Conservation (phyloP, 345 rosid genomes). For the Pistacia vera region DNA sequence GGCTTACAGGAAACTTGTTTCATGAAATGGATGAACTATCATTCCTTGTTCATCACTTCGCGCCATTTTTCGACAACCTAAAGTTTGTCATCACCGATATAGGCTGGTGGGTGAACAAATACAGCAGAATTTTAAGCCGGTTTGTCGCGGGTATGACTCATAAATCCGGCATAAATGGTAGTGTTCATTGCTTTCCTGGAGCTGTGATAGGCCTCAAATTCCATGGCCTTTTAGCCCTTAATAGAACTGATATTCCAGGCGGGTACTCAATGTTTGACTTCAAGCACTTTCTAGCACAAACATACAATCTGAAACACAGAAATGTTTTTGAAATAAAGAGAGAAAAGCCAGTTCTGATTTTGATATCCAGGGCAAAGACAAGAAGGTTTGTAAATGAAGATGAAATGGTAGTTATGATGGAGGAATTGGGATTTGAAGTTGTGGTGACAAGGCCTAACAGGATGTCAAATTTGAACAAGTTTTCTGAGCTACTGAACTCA, state of each 20-base stretch:
- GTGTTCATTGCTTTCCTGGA: constrained; percentile 48
- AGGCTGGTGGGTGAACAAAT: constrained; percentile 40
- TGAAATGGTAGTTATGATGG: constrained; percentile 31
- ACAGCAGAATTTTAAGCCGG: constrained; percentile 22
- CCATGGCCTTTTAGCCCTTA: constrained; percentile 31
- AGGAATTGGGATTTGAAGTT: constrained; percentile 39
- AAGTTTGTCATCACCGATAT: constrained; percentile 38
- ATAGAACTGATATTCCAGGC: constrained; percentile 23
- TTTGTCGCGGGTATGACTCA: constrained; percentile 28
- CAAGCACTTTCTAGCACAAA: constrained; percentile 34
- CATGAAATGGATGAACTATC: constrained; percentile 45
- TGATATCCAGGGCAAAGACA: constrained; percentile 31
- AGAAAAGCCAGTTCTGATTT: constrained; percentile 30
- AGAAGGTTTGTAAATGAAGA: constrained; percentile 38
- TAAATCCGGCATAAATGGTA: constrained; percentile 27
- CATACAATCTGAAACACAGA: constrained; percentile 30
- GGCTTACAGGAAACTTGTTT: constrained; percentile 40
- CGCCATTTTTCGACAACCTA: constrained; percentile 31
- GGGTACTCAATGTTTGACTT: constrained; percentile 47
- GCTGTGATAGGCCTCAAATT: constrained; percentile 38
- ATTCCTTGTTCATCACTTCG: constrained; percentile 48
- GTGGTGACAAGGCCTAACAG: constrained; percentile 16
- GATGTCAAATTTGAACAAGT: constrained; percentile 32
- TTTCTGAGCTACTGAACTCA: constrained; percentile 24
- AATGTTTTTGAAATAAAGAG: constrained; percentile 19